These are phyloP conservation scores for Capsella bursapastoris DNA, from an alignment of 345 rosid species.

Conservation along the genomic window DNA sequence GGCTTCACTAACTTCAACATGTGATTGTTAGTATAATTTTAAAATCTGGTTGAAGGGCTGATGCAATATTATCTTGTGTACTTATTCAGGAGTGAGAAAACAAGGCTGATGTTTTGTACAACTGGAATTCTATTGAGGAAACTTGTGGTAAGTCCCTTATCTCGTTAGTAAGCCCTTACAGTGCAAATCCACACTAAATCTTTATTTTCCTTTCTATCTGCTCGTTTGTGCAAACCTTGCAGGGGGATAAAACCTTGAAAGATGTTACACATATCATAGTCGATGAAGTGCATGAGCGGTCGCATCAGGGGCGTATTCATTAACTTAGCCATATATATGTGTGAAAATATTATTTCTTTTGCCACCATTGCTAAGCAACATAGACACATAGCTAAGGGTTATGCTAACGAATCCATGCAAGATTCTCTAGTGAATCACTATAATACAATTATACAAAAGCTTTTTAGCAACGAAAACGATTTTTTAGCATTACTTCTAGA, in stretches of 20 bases:
- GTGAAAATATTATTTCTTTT: not conserved
- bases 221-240: slow-evolving; percentile 38
- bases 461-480: not conserved
- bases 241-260: slow-evolving; percentile 78
- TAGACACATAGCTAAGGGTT: slow-evolving; percentile 2
- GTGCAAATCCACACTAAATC: not conserved
- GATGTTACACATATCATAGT: slow-evolving; percentile 85
- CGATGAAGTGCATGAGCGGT: slow-evolving; percentile 97
- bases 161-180: not conserved
- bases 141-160: slow-evolving; percentile 61
- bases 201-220: slow-evolving; percentile 9
- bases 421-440: not conserved
- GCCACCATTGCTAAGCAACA: not conserved
- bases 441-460: not conserved
- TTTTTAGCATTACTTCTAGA: too few species aligned
- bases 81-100: slow-evolving; percentile 76
- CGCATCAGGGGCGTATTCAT: slow-evolving; percentile 71
- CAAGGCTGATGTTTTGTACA: slow-evolving; percentile 91
- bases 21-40: slow-evolving; percentile 6
- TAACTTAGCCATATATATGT: not conserved
- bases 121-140: slow-evolving; percentile 92
- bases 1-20: not conserved
- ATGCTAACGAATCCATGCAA: slow-evolving; percentile 14
- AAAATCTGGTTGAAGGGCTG: not conserved
- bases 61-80: slow-evolving; percentile 11